A percentile compares a stretch with the other conserved stretches of the same genome.
Evolutionary conservation across 768 basidiomycete species (phyloP).

Genomic region (Gloeopeniophorella convolvens): DNA sequence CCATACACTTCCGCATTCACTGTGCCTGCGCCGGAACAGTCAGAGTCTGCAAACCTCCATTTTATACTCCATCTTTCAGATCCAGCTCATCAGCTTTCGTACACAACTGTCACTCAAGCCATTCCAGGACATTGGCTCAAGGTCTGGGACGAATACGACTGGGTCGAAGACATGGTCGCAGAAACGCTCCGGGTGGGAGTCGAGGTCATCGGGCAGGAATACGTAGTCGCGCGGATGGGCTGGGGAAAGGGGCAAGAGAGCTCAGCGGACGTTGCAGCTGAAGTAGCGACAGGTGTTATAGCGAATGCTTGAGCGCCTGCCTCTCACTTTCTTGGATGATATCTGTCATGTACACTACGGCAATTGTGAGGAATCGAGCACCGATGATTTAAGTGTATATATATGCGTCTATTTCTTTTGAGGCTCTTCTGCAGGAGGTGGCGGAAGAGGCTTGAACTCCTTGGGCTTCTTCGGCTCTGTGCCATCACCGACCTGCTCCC

Average conservation of each 20-base stretch:
- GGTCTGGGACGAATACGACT: conserved; percentile 86
- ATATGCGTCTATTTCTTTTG: conserved; percentile 59
- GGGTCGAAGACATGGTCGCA: conserved; percentile 94
- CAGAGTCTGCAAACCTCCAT: conserved; percentile 39
- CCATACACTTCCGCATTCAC: conserved; percentile 63
- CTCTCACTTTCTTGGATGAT: neutral
- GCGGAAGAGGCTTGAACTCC: conserved; percentile 68
- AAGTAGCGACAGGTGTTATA: neutral
- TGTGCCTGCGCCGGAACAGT: conserved; percentile 30
- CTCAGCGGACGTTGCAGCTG: conserved; percentile 13
- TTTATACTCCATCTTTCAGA: conserved; percentile 66
- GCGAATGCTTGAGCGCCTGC: conserved; percentile 1
- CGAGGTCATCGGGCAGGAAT: conserved; percentile 90
- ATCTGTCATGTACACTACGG: conserved; percentile 1
- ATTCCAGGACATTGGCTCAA: conserved; percentile 83
- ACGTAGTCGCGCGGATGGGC: conserved; percentile 80
- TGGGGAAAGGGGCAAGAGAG: conserved; percentile 44
- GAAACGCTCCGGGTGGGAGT: conserved; percentile 79
- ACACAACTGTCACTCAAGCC: conserved; percentile 76
- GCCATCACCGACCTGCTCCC: conserved; percentile 88
- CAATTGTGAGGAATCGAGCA: neutral
- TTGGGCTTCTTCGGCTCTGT: conserved; percentile 52
- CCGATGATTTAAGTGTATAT: conserved; percentile 6
- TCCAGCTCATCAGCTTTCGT: conserved; percentile 69
- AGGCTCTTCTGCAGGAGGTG: conserved; percentile 66